These are phyloP conservation scores for Trichosporon sp. DNA, from an alignment of 1,284 basidiomycete genomes.

Conservation along the genomic window DNA sequence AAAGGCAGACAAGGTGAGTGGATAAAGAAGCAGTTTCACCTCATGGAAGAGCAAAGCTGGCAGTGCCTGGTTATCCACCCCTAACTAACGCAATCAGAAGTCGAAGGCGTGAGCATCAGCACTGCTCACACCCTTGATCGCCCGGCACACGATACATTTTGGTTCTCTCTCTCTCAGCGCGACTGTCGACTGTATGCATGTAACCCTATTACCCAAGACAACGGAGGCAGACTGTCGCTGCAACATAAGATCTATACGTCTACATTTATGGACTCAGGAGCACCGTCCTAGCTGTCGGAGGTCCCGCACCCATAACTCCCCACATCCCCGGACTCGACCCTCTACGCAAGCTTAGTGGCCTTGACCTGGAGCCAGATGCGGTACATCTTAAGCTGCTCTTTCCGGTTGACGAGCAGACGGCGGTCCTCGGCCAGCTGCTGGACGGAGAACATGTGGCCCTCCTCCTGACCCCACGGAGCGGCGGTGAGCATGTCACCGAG, in stretches of 20 bases:
- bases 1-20: constrained; percentile 32
- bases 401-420: constrained; percentile 86
- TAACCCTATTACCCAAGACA: constrained; percentile 13
- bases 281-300: too few species aligned
- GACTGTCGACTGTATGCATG: constrained; percentile 8
- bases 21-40: too few species aligned
- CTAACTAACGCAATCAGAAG: background rate
- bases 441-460: constrained; percentile 64
- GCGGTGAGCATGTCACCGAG: constrained; percentile 77
- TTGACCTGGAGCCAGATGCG: constrained; percentile 91
- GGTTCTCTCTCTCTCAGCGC: background rate
- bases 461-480: constrained; percentile 40
- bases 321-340: background rate
- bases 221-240: constrained; percentile 1
- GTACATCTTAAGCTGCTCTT: constrained; percentile 92
- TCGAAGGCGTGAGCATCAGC: background rate
- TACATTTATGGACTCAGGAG: background rate
- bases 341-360: constrained; percentile 63
- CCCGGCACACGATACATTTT: background rate
- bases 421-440: constrained; percentile 83
- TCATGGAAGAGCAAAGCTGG: too few species aligned
- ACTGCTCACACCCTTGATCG: background rate
- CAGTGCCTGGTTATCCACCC: too few species aligned
- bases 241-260: constrained; percentile 5
- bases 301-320: too few species aligned